These are phyloP conservation scores for Hyphopichia burtonii DNA, from an alignment of 1,139 yeast genomes.

Conservation along the genomic window DNA sequence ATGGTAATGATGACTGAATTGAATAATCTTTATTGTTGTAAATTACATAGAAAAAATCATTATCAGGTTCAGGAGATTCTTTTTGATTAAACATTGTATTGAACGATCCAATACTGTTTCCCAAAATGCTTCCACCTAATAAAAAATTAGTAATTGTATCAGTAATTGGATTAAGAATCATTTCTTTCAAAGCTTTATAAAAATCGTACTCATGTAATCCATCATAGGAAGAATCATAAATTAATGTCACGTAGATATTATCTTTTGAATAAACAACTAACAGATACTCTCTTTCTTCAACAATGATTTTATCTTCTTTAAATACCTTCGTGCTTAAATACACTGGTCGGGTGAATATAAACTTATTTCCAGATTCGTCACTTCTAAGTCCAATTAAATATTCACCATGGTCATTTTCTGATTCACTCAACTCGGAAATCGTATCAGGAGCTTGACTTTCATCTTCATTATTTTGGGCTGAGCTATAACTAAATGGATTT, in stretches of 20 bases:
- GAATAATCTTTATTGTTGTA: slow-evolving; percentile 25
- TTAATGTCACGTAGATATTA: slow-evolving; percentile 23
- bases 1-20: slow-evolving; percentile 42
- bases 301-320: slow-evolving; percentile 2
- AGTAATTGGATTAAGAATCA: slow-evolving; percentile 19
- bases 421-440: neutral
- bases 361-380: slow-evolving; percentile 8
- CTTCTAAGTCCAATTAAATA: slow-evolving; percentile 27
- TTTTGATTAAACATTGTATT: slow-evolving; percentile 11
- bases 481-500: slow-evolving; percentile 4
- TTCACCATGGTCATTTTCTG: slow-evolving; percentile 14
- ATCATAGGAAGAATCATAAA: slow-evolving; percentile 29
- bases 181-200: slow-evolving; percentile 18
- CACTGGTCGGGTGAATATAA: slow-evolving; percentile 26
- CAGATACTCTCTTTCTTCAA: slow-evolving; percentile 26
- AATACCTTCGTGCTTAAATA: slow-evolving; percentile 20
- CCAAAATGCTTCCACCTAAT: slow-evolving; percentile 17
- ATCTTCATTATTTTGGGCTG: neutral
- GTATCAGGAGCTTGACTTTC: slow-evolving; percentile 3
- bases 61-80: slow-evolving; percentile 20
- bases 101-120: slow-evolving; percentile 34
- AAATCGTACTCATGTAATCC: slow-evolving; percentile 23
- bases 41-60: slow-evolving; percentile 39
- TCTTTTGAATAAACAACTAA: slow-evolving; percentile 28
- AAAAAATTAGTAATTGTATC: slow-evolving; percentile 22